A percentile compares a stretch with the other conserved stretches of the same genome.
These are phyloP conservation scores for Talaromyces sp. DNA, from an alignment of 2,329 filamentous ascomycete genomes.

Conservation along the genomic window DNA sequence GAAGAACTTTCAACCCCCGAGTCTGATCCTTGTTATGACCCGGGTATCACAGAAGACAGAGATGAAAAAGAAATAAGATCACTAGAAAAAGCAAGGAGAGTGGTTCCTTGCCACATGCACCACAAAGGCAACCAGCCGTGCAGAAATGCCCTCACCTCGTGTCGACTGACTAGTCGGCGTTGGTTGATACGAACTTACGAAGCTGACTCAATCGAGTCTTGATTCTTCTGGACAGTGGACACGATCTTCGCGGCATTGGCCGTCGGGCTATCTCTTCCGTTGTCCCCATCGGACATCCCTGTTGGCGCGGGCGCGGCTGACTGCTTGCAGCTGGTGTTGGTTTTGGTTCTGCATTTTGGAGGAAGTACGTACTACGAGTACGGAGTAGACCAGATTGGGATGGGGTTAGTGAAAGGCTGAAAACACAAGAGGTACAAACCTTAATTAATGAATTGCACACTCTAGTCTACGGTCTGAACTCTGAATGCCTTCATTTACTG, in stretches of 20 bases:
- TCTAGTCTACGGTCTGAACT: not conserved
- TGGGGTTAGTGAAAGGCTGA: not conserved
- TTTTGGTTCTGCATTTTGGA: not conserved
- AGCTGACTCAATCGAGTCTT: not conserved
- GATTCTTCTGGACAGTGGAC: not conserved
- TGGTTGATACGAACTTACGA: not conserved
- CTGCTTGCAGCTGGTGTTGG: not conserved
- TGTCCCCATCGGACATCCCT: not conserved
- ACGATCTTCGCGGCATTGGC: not conserved
- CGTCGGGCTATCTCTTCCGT: conserved; percentile 3
- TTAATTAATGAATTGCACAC: not conserved
- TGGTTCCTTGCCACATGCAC: not conserved
- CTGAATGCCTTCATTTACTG: not conserved
- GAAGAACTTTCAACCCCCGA: not conserved
- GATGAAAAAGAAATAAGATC: not conserved
- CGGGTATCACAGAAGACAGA: not conserved
- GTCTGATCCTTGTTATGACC: not conserved
- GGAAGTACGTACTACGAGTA: no score
- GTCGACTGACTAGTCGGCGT: not conserved
- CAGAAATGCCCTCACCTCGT: not conserved
- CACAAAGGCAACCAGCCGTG: not conserved
- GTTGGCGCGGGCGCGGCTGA: not conserved
- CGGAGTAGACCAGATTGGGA: not conserved
- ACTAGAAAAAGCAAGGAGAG: not conserved
- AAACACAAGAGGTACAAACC: not conserved